Percentiles rank a stretch among this genome's conserved stretches.
phyloP scores from a whole-genome alignment of 257 asterid genomes.

The Nicotiana obtusifolia region DNA sequence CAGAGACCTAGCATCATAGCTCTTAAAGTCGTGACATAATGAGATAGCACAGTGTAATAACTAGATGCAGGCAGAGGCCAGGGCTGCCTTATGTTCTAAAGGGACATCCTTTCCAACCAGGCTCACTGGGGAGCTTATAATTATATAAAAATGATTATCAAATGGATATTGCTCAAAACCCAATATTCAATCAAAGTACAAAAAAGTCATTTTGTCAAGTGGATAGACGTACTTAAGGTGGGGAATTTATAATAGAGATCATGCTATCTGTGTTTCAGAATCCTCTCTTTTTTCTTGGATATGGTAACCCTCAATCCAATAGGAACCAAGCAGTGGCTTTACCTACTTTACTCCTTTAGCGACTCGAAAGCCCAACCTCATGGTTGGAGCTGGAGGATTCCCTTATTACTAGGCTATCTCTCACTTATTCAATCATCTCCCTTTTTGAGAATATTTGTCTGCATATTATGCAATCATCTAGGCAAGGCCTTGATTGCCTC shows the following conservation, averaged over 20 bases:
- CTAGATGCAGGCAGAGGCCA: neutral
- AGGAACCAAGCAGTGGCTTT: neutral
- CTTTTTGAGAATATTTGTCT: neutral
- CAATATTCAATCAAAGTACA: neutral
- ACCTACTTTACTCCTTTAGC: neutral
- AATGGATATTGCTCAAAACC: neutral
- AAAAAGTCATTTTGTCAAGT: neutral
- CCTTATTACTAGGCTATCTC: neutral
- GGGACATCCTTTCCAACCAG: neutral
- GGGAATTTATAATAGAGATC: neutral
- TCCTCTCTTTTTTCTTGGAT: neutral
- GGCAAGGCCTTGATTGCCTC: neutral
- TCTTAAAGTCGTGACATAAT: neutral
- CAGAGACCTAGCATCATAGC: neutral
- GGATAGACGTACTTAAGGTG: neutral
- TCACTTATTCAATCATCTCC: constrained; percentile 1
- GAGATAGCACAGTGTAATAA: neutral
- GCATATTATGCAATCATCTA: neutral
- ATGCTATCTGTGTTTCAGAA: neutral
- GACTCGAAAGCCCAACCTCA: neutral
- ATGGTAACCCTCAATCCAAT: neutral
- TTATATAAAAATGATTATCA: neutral
- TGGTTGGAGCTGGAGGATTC: neutral
- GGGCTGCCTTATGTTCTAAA: neutral
- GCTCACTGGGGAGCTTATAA: neutral